Conservation (phyloP, 228 moss, liverwort and hornwort species). For the Sphagnum magellanicum region DNA sequence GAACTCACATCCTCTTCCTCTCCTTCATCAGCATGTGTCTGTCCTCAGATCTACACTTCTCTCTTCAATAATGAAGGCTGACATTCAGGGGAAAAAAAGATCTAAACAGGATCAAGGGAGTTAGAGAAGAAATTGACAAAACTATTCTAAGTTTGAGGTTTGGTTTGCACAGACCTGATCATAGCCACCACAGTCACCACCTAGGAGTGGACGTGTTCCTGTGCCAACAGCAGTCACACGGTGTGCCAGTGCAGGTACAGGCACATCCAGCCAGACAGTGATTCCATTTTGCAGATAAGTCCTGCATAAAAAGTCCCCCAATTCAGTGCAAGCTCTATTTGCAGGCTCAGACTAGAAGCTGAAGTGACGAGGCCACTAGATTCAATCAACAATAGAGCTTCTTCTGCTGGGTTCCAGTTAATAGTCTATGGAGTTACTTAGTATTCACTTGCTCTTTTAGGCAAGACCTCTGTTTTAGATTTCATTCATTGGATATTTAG, state of each 20-base stretch:
- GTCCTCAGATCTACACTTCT: not conserved
- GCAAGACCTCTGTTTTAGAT: no score
- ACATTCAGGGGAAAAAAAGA: not conserved
- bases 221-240: conserved; percentile 72
- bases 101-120: not conserved
- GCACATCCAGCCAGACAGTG: conserved; percentile 88
- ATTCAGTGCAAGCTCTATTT: no score
- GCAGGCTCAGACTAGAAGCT: no score
- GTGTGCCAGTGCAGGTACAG: conserved; percentile 67
- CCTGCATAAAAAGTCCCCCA: conserved; percentile 22
- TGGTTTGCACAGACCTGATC: conserved; percentile 19
- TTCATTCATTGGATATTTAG: no score
- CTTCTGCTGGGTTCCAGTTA: no score
- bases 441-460: no score
- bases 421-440: no score
- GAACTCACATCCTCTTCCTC: no score
- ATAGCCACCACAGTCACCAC: conserved; percentile 22
- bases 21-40: not conserved
- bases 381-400: no score
- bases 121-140: not conserved
- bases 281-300: conserved; percentile 58
- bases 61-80: not conserved
- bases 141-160: no score
- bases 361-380: no score
- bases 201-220: conserved; percentile 74